These are phyloP conservation scores for Pseudonectria buxi DNA, from an alignment of 2,329 filamentous ascomycete species.

Conservation along the genomic window DNA sequence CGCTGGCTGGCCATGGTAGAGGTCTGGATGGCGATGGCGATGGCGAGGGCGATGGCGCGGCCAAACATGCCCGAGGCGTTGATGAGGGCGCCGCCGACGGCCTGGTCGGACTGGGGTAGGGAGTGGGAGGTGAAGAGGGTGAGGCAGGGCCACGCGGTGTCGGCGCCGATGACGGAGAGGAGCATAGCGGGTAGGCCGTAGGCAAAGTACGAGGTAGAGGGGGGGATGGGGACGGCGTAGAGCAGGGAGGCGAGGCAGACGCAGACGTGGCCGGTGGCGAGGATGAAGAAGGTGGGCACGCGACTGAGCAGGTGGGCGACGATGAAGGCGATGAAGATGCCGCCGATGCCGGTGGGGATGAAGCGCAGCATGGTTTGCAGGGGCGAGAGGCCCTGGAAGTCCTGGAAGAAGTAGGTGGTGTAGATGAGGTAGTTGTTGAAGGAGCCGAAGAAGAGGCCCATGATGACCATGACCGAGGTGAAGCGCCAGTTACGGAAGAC, in stretches of 20 bases:
- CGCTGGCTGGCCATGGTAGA: conserved; percentile 48
- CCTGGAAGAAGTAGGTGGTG: conserved; percentile 64
- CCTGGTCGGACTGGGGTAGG: conserved; percentile 57
- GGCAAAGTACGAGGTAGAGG: conserved; percentile 58
- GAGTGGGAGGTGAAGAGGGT: conserved; percentile 59
- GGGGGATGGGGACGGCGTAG: conserved; percentile 57
- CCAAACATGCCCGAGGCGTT: conserved; percentile 61
- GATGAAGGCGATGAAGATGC: conserved; percentile 49
- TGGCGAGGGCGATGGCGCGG: conserved; percentile 57
- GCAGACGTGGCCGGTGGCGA: conserved; percentile 50
- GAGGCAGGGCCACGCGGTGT: conserved; percentile 59
- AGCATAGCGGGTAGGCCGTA: conserved; percentile 61
- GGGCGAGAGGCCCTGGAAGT: conserved; percentile 54
- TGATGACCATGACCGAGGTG: conserved; percentile 56
- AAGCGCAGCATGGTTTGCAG: conserved; percentile 65
- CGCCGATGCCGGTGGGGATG: conserved; percentile 56
- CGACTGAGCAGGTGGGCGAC: conserved; percentile 50
- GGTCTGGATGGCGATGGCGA: conserved; percentile 59
- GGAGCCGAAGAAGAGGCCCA: conserved; percentile 58
- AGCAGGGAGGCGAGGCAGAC: conserved; percentile 51
- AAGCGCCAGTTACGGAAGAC: conserved; percentile 56
- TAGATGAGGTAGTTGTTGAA: conserved; percentile 65
- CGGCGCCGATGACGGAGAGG: conserved; percentile 57
- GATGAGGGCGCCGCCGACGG: conserved; percentile 60
- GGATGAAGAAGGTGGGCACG: conserved; percentile 51